These are phyloP conservation scores for Penicillium coprophilum DNA, from an alignment of 495 filamentous ascomycete genomes.

Conservation along the genomic window DNA sequence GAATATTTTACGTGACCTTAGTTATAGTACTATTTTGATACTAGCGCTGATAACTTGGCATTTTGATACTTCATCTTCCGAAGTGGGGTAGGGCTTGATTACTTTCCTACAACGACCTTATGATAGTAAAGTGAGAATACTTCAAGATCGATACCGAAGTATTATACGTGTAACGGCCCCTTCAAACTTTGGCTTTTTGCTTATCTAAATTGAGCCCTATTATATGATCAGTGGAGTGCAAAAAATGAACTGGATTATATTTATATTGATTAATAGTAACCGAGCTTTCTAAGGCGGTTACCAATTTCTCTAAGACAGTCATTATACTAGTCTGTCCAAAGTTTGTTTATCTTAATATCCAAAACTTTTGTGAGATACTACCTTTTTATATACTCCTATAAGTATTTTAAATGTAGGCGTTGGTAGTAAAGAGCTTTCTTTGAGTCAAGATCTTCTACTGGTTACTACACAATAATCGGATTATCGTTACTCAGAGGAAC, in stretches of 20 bases:
- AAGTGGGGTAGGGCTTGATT: background rate
- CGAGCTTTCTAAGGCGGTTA: too few relatives aligned
- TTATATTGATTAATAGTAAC: background rate
- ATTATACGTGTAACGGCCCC: background rate
- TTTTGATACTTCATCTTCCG: background rate
- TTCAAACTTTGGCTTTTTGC: background rate
- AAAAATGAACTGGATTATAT: background rate
- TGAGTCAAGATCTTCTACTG: background rate
- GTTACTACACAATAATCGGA: background rate
- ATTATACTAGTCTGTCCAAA: too few relatives aligned
- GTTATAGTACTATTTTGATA: background rate
- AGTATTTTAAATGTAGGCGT: background rate
- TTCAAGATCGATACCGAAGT: background rate
- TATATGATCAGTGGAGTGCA: too few relatives aligned
- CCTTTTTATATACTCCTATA: too few relatives aligned
- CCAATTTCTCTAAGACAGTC: too few relatives aligned
- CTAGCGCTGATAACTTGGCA: background rate
- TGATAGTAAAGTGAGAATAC: background rate
- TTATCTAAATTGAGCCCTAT: background rate
- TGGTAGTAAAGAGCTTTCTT: background rate
- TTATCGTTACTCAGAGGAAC: background rate
- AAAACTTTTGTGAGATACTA: too few relatives aligned
- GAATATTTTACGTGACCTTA: background rate
- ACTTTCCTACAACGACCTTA: background rate
- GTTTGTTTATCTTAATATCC: too few relatives aligned